A percentile compares a stretch with the other conserved stretches of the same genome.
Evolutionary conservation across 169 alveolate species (phyloP).

Genomic region (Plasmodium coatneyi): DNA sequence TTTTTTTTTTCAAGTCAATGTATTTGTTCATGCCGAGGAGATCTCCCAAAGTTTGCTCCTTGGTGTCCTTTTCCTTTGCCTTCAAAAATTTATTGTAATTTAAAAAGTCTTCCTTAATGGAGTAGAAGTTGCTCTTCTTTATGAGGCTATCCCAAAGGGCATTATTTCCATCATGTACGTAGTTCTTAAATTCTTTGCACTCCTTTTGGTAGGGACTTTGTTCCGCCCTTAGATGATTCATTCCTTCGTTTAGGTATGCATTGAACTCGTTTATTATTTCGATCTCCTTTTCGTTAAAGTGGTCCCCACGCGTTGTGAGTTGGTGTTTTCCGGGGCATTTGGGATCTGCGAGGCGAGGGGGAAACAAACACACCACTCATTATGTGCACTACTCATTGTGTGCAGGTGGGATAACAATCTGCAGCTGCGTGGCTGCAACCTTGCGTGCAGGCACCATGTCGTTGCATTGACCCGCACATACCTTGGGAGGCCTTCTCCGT

Average conservation of each 20-base stretch:
- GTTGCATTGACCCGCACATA: not conserved
- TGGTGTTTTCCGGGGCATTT: not conserved
- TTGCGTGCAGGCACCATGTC: not conserved
- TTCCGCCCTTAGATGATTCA: not conserved
- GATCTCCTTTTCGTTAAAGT: not conserved
- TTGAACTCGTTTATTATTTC: slow-evolving; percentile 32
- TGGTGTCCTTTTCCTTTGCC: slow-evolving; percentile 10
- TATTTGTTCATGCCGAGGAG: slow-evolving; percentile 55
- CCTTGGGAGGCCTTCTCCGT: not conserved
- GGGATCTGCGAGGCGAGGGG: not conserved
- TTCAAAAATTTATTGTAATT: slow-evolving; percentile 52
- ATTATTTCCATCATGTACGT: not conserved
- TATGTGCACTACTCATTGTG: not conserved
- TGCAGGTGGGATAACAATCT: too few relatives aligned
- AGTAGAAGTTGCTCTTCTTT: slow-evolving; percentile 49
- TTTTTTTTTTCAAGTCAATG: slow-evolving; percentile 4
- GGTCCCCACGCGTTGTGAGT: not conserved
- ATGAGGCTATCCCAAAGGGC: slow-evolving; percentile 32
- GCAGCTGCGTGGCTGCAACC: not conserved
- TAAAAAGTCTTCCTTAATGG: slow-evolving; percentile 45
- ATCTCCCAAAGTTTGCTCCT: slow-evolving; percentile 42
- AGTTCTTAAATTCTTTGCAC: slow-evolving; percentile 24
- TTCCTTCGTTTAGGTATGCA: not conserved
- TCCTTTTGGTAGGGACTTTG: not conserved
- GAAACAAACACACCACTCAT: too few relatives aligned